Evolutionary conservation across 768 basidiomycete genomes (phyloP), one percentile per base, ranked within the genome.

Genomic region (Boletus vinaceobasis): DNA sequence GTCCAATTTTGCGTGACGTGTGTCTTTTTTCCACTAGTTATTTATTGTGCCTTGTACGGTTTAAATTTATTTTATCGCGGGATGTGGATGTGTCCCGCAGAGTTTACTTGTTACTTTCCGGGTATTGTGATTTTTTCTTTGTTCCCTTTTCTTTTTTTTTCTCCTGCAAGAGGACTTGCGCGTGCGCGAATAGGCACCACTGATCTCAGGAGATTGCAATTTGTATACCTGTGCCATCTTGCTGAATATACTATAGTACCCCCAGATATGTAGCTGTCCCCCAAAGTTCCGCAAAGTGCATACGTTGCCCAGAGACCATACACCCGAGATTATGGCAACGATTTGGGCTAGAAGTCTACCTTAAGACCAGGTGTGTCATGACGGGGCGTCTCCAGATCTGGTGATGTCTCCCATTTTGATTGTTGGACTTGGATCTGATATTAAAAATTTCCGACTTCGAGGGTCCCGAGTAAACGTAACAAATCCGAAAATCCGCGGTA

Each of bases 1-100:
- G 87, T 86, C 49, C 2, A 14, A 43, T 33, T 51, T 48, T 27
- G 44, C 26, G 17, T 60, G 42, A 60, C 35, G 31, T 3, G n/a
- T 6, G 29, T 39, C 21, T 29, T 44, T 14, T 23, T 5, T n/a
- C 15, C 14, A 23, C 9, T 5, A 27, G 10, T 21, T 29, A n/a
- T 10, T 23, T 8, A 15, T 26, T 26, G 15, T 23, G 2, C 8
- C 19, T 17, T 38, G 35, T 5, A 7, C 19, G 23, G 23, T 23
- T 23, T 23, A 23, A 23, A 23, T 23, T 23, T 23, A 23, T 23
- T 33, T 14, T 26, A 10, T n/a, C 14, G 49, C 3, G 8, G 44
- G 40, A 33, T 36, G 29, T 7, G 43, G 0, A 31, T 42, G 11
- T 23, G 23, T 4, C 4, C 21, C 9, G 38, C 46, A 33, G 11